Percentiles rank a stretch among this genome's conserved stretches.
Evolutionary conservation across 140 eudicot species (phyloP).

Genomic region (Erigeron philadelphicus): DNA sequence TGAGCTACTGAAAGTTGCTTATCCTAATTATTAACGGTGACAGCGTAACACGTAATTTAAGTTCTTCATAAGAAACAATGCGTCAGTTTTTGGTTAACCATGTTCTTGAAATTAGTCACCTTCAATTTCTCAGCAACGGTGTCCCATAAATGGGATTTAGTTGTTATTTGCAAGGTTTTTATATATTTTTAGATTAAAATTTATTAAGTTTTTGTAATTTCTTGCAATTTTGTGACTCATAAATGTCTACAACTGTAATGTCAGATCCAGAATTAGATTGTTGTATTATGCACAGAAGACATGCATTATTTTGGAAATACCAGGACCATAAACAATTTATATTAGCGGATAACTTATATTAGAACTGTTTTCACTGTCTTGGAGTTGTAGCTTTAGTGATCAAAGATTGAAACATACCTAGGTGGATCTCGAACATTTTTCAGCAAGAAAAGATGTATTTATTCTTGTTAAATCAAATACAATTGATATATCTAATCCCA

Average conservation of each 20-base stretch:
- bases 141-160: too few species aligned
- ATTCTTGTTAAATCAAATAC: conserved; percentile 4
- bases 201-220: background rate
- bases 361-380: too few species aligned
- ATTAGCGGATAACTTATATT: too few species aligned
- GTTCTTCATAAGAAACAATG: background rate
- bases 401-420: too few species aligned
- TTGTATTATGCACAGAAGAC: background rate
- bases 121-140: too few species aligned
- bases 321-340: background rate
- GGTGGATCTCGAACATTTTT: too few species aligned
- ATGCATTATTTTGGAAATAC: background rate
- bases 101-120: too few species aligned
- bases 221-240: background rate
- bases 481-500: background rate
- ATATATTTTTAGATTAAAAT: too few species aligned
- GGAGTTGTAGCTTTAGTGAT: too few species aligned
- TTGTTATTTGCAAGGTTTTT: too few species aligned
- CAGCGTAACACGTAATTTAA: background rate
- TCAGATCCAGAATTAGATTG: background rate
- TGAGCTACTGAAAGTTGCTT: background rate
- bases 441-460: too few species aligned
- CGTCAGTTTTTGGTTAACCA: too few species aligned
- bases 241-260: background rate
- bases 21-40: background rate